phyloP scores from a whole-genome alignment of 164 flowering plant species.

The Litsea cubeba region DNA sequence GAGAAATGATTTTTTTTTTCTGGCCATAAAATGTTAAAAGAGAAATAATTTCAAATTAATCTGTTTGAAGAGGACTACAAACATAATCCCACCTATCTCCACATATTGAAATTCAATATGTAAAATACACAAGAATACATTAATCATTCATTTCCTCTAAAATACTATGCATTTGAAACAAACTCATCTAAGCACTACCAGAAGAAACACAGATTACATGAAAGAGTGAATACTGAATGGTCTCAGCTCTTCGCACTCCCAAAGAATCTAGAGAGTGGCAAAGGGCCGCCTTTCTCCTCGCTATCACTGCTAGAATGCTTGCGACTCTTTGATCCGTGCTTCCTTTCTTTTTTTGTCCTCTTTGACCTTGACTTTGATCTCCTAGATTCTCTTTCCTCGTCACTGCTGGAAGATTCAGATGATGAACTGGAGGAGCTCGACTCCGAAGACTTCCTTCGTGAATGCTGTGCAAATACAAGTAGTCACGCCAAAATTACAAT shows the following conservation, averaged over 20 bases:
- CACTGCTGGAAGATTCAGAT: constrained; percentile 71
- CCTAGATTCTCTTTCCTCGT: constrained; percentile 66
- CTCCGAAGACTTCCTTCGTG: constrained; percentile 52
- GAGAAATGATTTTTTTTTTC: too few relatives aligned
- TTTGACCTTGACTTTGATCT: constrained; percentile 74
- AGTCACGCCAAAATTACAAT: not conserved
- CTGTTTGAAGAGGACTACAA: too few relatives aligned
- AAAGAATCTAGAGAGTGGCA: constrained; percentile 95
- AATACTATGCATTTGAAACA: not conserved
- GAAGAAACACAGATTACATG: not conserved
- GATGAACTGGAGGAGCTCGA: constrained; percentile 62
- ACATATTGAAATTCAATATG: not conserved
- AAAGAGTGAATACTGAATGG: not conserved
- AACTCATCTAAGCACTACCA: not conserved
- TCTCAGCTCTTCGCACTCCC: constrained; percentile 58
- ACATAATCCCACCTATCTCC: not conserved
- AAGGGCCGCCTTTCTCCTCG: constrained; percentile 65
- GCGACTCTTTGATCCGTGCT: constrained; percentile 48
- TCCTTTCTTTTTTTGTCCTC: constrained; percentile 66
- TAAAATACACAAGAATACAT: not conserved
- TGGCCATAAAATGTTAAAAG: too few relatives aligned
- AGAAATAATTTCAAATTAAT: too few relatives aligned
- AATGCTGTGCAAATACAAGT: constrained; percentile 42
- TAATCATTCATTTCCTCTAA: not conserved
- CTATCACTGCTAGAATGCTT: constrained; percentile 46